Base-by-base conservation (phyloP, 2,329 filamentous ascomycete species). In the Fusarium pseudonygamai region DNA sequence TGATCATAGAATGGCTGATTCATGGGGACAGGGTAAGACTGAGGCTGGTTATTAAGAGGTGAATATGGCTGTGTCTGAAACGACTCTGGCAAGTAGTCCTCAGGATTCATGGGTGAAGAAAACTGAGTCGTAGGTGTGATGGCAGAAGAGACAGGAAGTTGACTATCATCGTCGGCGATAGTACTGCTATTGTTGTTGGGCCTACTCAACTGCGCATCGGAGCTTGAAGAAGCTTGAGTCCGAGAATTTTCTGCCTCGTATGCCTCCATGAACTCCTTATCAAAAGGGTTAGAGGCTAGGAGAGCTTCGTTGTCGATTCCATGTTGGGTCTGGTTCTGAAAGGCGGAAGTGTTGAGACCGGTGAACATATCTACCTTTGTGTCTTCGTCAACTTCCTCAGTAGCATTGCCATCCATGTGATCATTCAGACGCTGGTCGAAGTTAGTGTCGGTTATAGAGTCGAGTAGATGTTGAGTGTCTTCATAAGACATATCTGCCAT, bases 391-490 rank as follows among this genome's bases (percentile, higher is more conserved):
- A 15, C 30, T 20, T 20, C 13, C 15, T 14, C 20, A 2, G 20
- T 6, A 16, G 6, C 5, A 11, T 22, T 15, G 1, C 20, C 50
- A n/a, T 11, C 14, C 24, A 14, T 30, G 24, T 10, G 24, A 6
- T 13, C 15, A 10, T 30, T 30, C 0, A 55, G 15, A n/a, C 11
- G 7, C 20, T 42, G 50, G 15, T 11, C 24, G 0, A 55, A n/a
- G 4, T 30, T 2, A 0, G 26, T 3, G 6, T 6, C 3, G 7
- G 4, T 3, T 4, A 28, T 40, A 14, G 20, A 42, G 11, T 40
- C 36, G 4, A 42, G 36, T 4, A 42, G 26, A 18, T 42, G 24
- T n/a, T n/a, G 37, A 7, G 26, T 42, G 15, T 55, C 50, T 55
- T 55, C 36, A 1, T n/a, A n/a, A n/a, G 24, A 42, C 20, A 42